A percentile compares a stretch with the other conserved stretches of the same genome.
Evolutionary conservation across 331 rosid species (phyloP).

Genomic region (Saraca asoca): DNA sequence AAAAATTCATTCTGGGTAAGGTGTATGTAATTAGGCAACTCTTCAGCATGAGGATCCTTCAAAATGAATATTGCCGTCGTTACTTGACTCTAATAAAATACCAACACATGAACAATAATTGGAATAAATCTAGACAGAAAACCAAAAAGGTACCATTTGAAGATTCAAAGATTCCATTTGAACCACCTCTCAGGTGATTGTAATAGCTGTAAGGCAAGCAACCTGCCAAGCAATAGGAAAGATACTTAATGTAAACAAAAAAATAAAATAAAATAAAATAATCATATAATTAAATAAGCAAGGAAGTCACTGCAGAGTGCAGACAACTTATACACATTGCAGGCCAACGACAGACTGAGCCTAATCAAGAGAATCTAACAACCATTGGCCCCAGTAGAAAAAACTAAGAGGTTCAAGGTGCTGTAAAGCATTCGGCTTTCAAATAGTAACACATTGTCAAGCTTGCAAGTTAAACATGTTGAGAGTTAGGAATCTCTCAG

Average conservation of each 20-base stretch:
- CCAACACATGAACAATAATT: not conserved
- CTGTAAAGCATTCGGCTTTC: not conserved
- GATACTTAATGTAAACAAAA: not conserved
- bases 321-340: not conserved
- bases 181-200: not conserved
- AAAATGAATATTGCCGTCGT: constrained; percentile 37
- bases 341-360: not conserved
- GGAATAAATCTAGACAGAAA: constrained; percentile 11
- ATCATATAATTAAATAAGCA: not conserved
- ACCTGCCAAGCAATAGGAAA: constrained; percentile 29
- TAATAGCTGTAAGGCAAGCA: constrained; percentile 1
- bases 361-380: not conserved
- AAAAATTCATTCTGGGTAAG: constrained; percentile 72
- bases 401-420: not conserved
- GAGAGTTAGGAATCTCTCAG: not conserved
- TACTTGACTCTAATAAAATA: constrained; percentile 26
- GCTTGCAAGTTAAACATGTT: not conserved
- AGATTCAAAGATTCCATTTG: not conserved
- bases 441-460: not conserved
- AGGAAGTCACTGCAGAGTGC: too few relatives aligned
- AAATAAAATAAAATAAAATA: constrained; percentile 2
- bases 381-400: not conserved
- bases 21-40: constrained; percentile 60
- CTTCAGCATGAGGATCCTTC: constrained; percentile 61
- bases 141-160: constrained; percentile 40